phyloP scores from a whole-genome alignment of 75 land plant species.

The Pinus albicaulis region DNA sequence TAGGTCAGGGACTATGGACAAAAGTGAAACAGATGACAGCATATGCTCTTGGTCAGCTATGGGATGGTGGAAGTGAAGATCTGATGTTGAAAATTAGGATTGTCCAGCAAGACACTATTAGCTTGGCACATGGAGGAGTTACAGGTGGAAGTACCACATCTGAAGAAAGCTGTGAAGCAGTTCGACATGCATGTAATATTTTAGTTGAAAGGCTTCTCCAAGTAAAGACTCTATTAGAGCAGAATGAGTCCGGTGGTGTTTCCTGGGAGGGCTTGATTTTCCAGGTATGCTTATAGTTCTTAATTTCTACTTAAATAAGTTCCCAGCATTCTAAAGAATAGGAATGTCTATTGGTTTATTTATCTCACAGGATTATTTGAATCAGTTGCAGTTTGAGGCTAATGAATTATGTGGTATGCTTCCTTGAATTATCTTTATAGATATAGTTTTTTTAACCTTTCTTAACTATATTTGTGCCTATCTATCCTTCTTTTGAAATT shows the following conservation, averaged over 20 bases:
- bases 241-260: constrained; percentile 30
- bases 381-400: not conserved
- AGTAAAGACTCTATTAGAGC: constrained; percentile 39
- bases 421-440: not conserved
- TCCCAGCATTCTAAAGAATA: not conserved
- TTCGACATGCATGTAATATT: constrained; percentile 52
- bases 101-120: constrained; percentile 80
- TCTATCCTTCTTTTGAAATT: not conserved
- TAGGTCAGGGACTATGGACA: constrained; percentile 96
- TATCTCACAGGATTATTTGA: not conserved
- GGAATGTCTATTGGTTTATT: not conserved
- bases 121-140: constrained; percentile 76
- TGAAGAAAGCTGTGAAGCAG: constrained; percentile 90
- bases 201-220: constrained; percentile 74
- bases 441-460: not conserved
- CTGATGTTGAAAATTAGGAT: constrained; percentile 55
- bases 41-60: constrained; percentile 55
- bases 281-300: constrained; percentile 27
- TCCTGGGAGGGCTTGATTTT: constrained; percentile 59
- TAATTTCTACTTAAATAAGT: not conserved
- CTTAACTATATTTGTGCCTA: not conserved
- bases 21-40: constrained; percentile 86
- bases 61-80: constrained; percentile 34
- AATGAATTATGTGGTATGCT: not conserved
- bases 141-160: constrained; percentile 90